These are phyloP conservation scores for Poronia punctata DNA, from an alignment of 495 filamentous ascomycete genomes.

Conservation along the genomic window DNA sequence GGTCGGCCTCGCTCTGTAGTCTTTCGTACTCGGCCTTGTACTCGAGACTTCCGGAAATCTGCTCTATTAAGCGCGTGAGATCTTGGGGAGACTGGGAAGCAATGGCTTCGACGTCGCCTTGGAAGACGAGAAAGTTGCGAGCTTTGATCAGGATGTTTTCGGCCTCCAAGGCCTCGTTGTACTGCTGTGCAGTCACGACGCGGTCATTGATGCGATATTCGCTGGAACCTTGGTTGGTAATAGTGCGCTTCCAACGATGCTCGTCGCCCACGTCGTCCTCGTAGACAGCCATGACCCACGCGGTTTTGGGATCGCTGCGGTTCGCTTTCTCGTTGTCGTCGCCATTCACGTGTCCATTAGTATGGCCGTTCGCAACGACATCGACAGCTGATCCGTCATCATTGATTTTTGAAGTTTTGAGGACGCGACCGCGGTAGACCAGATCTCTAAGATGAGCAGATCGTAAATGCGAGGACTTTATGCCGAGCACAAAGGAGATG, in stretches of 20 bases:
- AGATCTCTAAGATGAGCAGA: slow-evolving; percentile 92
- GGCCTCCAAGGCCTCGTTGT: slow-evolving; percentile 85
- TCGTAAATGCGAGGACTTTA: slow-evolving; percentile 94
- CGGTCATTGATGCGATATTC: slow-evolving; percentile 96
- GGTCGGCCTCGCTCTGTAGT: slow-evolving; percentile 75
- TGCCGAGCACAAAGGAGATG: slow-evolving; percentile 97
- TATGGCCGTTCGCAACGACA: slow-evolving; percentile 47
- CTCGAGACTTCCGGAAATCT: slow-evolving; percentile 93
- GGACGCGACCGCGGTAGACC: slow-evolving; percentile 90
- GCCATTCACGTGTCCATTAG: slow-evolving; percentile 44
- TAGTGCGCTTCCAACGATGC: slow-evolving; percentile 90
- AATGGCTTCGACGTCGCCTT: slow-evolving; percentile 98
- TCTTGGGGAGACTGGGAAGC: slow-evolving; percentile 89
- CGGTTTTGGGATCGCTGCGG: slow-evolving; percentile 71
- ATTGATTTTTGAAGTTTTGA: slow-evolving; percentile 85
- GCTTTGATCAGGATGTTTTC: slow-evolving; percentile 98
- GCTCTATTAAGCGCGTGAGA: slow-evolving; percentile 91
- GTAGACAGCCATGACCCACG: slow-evolving; percentile 99
- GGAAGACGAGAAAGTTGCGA: slow-evolving; percentile 95
- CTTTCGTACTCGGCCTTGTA: slow-evolving; percentile 93
- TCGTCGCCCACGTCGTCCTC: slow-evolving; percentile 96
- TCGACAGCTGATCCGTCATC: slow-evolving; percentile 69
- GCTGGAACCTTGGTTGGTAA: slow-evolving; percentile 80
- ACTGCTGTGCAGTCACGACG: slow-evolving; percentile 79
- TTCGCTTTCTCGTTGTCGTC: slow-evolving; percentile 53